Evolutionary conservation across 2,329 filamentous ascomycete species (phyloP), one percentile per base, ranked within the genome.

Genomic region (Fusarium ambrosium): DNA sequence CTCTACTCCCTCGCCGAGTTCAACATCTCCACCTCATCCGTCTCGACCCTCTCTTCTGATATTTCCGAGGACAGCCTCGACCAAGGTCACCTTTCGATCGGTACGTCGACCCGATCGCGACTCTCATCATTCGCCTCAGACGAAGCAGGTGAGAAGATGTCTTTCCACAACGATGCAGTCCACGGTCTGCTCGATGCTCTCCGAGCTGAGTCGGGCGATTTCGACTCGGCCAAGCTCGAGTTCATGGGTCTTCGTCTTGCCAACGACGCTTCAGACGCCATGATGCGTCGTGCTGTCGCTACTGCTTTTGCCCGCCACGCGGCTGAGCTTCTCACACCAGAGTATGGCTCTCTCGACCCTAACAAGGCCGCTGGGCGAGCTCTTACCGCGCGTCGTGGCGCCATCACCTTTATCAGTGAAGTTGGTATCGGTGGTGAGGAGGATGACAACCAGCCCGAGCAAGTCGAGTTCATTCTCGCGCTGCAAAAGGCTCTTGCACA

Each of bases 241-340:
- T 93, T 99, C 72, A 97, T 95, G 86, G 94, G 95, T 56, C 88
- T 98, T n/a, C 93, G 96, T 13, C 94, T 99, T 82, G 93, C 92
- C 64, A 94, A 94, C 79, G 95, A 98, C 79, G 97, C 97, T 3
- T 95, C 95, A 1, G 96, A 98, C 79, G 89, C 92, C 74, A 93
- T 97, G 82, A 94, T 98, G 79, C 94, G 96, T 53, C 92, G 93
- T 37, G 95, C 97, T 18, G 92, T 98, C 27, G 94, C 94, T 3
- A 91, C 92, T 3, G 94, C 95, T 1, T 96, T 98, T 81, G 93
- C 94, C 78, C 94, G 94, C 79, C 92, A 93, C 67, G 93, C 95
- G 55, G 89, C 91, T 7, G 92, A 95, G 81, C 88, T 98, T 27
- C 80, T 87, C 71, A 85, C 85, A 64, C 86, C 84, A 14, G 87